Conservation (phyloP, 352 stramenopile species). For the Phytophthora pinifolia region DNA sequence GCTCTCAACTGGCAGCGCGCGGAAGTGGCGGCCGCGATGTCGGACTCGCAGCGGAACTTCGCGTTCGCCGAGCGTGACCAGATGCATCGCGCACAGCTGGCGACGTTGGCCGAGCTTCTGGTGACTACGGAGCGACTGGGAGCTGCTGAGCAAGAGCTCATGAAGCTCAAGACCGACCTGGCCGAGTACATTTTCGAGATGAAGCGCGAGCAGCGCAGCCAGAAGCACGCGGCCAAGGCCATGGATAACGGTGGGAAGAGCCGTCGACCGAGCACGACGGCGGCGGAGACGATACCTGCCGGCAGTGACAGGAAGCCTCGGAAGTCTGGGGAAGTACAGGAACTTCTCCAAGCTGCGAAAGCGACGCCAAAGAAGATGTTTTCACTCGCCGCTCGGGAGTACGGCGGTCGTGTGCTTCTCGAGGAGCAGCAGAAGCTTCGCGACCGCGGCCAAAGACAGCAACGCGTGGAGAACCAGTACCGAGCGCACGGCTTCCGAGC, state of each 20-base stretch:
- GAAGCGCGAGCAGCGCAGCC: conserved; percentile 40
- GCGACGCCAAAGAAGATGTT: conserved; percentile 46
- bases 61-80: conserved; percentile 58
- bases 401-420: conserved; percentile 34
- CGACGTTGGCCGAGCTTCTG: conserved; percentile 46
- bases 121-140: conserved; percentile 47
- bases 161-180: conserved; percentile 55
- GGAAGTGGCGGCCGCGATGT: conserved; percentile 54
- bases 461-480: conserved; percentile 54
- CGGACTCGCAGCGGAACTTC: conserved; percentile 72
- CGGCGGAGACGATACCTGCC: conserved; percentile 1
- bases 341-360: conserved; percentile 18
- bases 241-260: not conserved
- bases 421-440: conserved; percentile 46
- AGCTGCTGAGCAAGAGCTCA: conserved; percentile 50
- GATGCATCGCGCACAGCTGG: conserved; percentile 43
- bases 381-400: conserved; percentile 55
- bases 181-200: conserved; percentile 72
- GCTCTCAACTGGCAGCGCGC: conserved; percentile 57
- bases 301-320: conserved; percentile 7
- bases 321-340: conserved; percentile 19
- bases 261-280: conserved; percentile 19
- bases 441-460: conserved; percentile 27
- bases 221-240: conserved; percentile 36
- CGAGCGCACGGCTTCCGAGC: conserved; percentile 38